phyloP scores from a whole-genome alignment of 116 monocot genomes.

The Iris pallida region DNA sequence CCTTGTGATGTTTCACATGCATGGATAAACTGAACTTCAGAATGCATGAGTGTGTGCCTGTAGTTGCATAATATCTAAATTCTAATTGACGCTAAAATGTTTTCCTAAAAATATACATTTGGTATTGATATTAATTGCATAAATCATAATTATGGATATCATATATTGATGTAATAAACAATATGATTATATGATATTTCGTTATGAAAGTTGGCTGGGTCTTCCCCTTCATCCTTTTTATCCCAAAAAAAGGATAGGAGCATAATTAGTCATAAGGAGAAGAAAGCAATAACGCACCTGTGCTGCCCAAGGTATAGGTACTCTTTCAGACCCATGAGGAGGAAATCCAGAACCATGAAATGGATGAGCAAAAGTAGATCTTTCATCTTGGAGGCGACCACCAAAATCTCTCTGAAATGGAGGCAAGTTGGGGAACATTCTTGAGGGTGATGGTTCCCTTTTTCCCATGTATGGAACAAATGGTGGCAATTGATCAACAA shows the following conservation, averaged over 20 bases:
- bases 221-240: not conserved
- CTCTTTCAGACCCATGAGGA: conserved; percentile 36
- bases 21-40: no score
- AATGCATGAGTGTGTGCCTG: no score
- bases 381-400: conserved; percentile 51
- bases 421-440: conserved; percentile 31
- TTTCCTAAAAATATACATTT: not conserved
- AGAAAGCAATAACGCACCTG: conserved; percentile 34
- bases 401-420: conserved; percentile 52
- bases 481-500: conserved; percentile 48
- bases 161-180: no score
- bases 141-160: no score
- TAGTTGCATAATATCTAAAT: no score
- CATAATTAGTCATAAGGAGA: not conserved
- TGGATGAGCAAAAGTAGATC: conserved; percentile 33
- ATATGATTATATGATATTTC: no score
- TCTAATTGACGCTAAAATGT: no score
- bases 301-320: conserved; percentile 49
- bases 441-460: conserved; percentile 62
- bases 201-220: no score
- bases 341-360: conserved; percentile 26
- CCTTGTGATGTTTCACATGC: no score
- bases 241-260: not conserved
- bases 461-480: conserved; percentile 62
- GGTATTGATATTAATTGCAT: not conserved